Percentiles rank a stretch among this genome's conserved stretches.
Evolutionary conservation across 2,329 filamentous ascomycete species (phyloP).

Genomic region (Paraphoma sp.): DNA sequence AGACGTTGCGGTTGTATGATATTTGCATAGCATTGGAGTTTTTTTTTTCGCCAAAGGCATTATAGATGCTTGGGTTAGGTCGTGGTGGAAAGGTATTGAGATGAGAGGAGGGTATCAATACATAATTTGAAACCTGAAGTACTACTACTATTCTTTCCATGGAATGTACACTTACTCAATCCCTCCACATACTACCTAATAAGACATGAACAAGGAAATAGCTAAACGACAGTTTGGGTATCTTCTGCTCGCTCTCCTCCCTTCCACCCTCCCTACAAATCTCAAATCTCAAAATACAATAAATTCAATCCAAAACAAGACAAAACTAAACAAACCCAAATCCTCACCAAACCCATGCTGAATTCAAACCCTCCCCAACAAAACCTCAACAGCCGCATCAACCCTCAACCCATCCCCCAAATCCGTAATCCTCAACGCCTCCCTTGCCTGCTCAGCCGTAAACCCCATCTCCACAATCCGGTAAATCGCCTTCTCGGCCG

Average conservation of each 20-base stretch:
- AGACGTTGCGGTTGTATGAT: not conserved
- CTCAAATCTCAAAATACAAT: not conserved
- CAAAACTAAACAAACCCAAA: not conserved
- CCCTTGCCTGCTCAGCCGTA: slow-evolving; percentile 60
- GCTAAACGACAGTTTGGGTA: not conserved
- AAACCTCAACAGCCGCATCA: slow-evolving; percentile 63
- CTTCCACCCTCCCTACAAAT: not conserved
- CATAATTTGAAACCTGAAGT: too few species aligned
- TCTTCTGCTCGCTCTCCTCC: not conserved
- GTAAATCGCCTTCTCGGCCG: slow-evolving; percentile 63
- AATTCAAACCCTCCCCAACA: slow-evolving; percentile 42
- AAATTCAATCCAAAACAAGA: not conserved
- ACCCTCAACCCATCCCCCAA: slow-evolving; percentile 65
- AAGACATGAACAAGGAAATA: not conserved
- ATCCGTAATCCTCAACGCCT: slow-evolving; percentile 66
- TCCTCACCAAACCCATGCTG: not conserved
- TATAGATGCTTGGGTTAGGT: not conserved
- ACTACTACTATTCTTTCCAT: too few species aligned
- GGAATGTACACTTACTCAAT: not conserved
- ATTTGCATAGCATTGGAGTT: not conserved
- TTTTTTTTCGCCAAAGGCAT: too few species aligned
- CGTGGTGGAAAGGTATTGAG: too few species aligned
- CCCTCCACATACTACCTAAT: not conserved
- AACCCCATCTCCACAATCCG: slow-evolving; percentile 68
- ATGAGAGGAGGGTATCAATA: too few species aligned